Evolutionary conservation across 257 asterid species (phyloP).

Genomic region (Solanum etuberosum): DNA sequence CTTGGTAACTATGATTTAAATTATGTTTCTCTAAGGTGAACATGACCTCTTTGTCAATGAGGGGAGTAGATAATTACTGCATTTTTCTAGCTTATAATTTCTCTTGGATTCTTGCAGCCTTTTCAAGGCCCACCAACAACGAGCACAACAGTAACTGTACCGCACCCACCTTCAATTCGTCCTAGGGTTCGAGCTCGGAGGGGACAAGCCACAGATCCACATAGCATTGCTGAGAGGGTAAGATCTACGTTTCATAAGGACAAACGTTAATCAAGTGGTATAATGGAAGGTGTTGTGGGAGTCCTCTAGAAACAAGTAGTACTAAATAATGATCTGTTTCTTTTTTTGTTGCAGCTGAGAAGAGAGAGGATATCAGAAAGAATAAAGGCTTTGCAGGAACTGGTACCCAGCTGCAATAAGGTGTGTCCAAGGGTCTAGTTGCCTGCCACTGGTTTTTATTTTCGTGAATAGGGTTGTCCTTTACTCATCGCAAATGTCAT

Average conservation of each 20-base stretch:
- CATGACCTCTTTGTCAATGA: background rate
- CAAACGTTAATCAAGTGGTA: background rate
- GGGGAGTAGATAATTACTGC: background rate
- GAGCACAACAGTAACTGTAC: conserved; percentile 52
- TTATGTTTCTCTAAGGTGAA: background rate
- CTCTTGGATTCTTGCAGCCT: conserved; percentile 24
- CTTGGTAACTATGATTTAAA: background rate
- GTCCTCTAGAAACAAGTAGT: background rate
- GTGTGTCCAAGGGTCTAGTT: conserved; percentile 17
- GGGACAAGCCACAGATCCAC: conserved; percentile 95
- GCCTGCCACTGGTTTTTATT: background rate
- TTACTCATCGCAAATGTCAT: background rate
- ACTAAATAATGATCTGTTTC: background rate
- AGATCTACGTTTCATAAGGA: background rate
- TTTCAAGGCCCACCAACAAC: conserved; percentile 64
- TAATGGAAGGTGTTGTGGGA: background rate
- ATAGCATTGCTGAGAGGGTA: conserved; percentile 90
- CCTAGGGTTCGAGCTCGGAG: conserved; percentile 85
- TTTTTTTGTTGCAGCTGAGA: conserved; percentile 41
- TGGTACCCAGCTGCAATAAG: conserved; percentile 92
- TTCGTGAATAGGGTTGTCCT: background rate
- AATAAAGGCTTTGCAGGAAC: conserved; percentile 86
- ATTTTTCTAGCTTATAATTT: background rate
- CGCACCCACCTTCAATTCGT: conserved; percentile 61
- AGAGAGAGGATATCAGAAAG: conserved; percentile 84